A percentile compares a stretch with the other conserved stretches of the same genome.
Conservation (phyloP, 176 grass and related monocot species). For the Puya raimondii region DNA sequence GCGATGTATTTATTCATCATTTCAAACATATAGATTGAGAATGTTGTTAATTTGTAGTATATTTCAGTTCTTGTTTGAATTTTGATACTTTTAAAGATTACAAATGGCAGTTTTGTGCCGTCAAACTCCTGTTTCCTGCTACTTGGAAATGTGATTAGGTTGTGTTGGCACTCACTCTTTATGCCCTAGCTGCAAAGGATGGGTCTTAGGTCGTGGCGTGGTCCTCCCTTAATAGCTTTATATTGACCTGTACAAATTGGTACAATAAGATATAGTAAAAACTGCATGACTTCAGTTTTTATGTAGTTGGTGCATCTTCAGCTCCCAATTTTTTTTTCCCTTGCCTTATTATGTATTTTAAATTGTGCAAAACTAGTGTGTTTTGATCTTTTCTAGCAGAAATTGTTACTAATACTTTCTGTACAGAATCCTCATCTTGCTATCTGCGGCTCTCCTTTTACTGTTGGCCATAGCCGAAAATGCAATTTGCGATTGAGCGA, state of each 20-base stretch:
- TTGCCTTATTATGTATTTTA: constrained; percentile 13
- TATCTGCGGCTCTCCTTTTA: constrained; percentile 61
- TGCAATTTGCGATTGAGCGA: constrained; percentile 66
- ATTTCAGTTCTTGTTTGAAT: too few relatives aligned
- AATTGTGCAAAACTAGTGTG: constrained; percentile 1
- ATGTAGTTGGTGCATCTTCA: background rate
- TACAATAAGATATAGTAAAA: background rate
- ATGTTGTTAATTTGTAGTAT: too few relatives aligned
- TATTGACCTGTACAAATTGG: background rate
- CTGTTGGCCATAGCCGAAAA: constrained; percentile 70
- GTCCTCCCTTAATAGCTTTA: background rate
- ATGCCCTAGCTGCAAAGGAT: too few relatives aligned
- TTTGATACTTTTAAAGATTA: too few relatives aligned
- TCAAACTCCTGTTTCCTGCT: too few relatives aligned
- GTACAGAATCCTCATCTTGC: constrained; percentile 66
- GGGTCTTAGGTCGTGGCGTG: too few relatives aligned
- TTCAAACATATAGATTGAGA: too few relatives aligned
- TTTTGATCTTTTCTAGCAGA: constrained; percentile 2
- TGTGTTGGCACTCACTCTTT: too few relatives aligned
- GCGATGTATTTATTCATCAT: too few relatives aligned
- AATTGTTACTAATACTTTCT: constrained; percentile 16
- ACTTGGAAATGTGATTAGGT: too few relatives aligned
- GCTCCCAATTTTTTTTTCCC: background rate
- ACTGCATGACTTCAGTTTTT: background rate
- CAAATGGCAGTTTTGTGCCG: too few relatives aligned